Percentiles rank a stretch among this genome's conserved stretches.
These are phyloP conservation scores for Hypoxylon sp. DNA, from an alignment of 2,329 filamentous ascomycete genomes.

Conservation along the genomic window DNA sequence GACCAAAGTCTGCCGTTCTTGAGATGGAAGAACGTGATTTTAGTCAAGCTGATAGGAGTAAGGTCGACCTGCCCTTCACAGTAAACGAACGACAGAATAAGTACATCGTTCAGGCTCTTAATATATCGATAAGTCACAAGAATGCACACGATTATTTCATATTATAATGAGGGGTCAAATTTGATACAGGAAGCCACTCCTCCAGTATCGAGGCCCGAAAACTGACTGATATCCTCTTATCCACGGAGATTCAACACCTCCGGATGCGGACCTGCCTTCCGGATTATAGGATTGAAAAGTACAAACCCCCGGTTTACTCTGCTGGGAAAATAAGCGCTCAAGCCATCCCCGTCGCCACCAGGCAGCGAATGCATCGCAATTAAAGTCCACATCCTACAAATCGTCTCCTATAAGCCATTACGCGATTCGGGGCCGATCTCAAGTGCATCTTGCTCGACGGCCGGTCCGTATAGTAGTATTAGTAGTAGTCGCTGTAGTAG, in stretches of 20 bases:
- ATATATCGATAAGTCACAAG: neutral
- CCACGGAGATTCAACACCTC: neutral
- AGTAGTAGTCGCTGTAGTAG: too few relatives aligned
- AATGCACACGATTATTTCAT: neutral
- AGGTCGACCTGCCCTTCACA: too few relatives aligned
- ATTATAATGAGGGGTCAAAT: neutral
- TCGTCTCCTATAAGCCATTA: neutral
- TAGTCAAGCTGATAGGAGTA: too few relatives aligned
- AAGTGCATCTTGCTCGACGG: neutral
- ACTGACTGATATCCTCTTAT: neutral
- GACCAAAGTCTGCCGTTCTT: too few relatives aligned
- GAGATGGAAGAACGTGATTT: too few relatives aligned
- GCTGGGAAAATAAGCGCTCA: neutral
- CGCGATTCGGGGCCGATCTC: neutral
- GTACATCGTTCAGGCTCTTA: too few relatives aligned
- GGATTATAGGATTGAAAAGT: neutral
- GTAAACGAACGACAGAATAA: too few relatives aligned
- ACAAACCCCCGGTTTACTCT: neutral
- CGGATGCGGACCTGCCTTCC: neutral
- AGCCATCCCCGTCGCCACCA: too few relatives aligned
- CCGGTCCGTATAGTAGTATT: slow-evolving; percentile 1
- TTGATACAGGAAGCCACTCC: neutral
- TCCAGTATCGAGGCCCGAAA: neutral
- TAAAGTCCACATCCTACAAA: neutral
- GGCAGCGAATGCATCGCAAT: neutral